These are phyloP conservation scores for Cubamyces lactineus DNA, from an alignment of 768 basidiomycete genomes.

Conservation along the genomic window DNA sequence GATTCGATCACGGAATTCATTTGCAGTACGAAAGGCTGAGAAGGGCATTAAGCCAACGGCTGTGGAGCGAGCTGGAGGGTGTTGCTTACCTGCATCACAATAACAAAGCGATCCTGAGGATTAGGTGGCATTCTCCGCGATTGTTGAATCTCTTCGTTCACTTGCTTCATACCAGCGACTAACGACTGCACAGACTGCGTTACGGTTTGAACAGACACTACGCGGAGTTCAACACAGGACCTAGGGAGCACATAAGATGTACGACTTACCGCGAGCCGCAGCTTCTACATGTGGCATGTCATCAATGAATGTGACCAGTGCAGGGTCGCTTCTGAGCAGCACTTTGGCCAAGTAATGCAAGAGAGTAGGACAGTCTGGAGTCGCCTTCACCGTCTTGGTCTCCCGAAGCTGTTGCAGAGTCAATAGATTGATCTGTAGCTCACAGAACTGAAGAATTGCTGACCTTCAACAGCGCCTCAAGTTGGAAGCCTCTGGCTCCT, in stretches of 20 bases:
- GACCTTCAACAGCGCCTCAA: constrained; percentile 80
- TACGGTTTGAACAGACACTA: constrained; percentile 77
- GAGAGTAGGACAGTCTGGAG: constrained; percentile 80
- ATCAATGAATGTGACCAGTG: constrained; percentile 71
- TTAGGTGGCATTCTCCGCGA: constrained; percentile 35
- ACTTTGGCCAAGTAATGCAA: constrained; percentile 86
- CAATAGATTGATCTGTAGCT: neutral
- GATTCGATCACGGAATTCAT: constrained; percentile 61
- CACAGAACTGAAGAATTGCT: neutral
- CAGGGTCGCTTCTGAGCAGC: constrained; percentile 67
- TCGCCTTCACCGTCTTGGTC: constrained; percentile 73
- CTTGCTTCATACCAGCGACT: constrained; percentile 55
- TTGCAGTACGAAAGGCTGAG: constrained; percentile 43
- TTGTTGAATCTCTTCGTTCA: constrained; percentile 59
- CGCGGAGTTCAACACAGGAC: neutral
- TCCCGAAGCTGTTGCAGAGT: constrained; percentile 69
- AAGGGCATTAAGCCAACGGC: neutral
- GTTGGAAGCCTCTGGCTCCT: constrained; percentile 80
- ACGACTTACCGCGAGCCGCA: constrained; percentile 70
- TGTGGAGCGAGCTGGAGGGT: neutral
- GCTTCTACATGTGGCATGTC: constrained; percentile 83
- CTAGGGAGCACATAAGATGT: neutral
- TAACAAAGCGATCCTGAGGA: constrained; percentile 60
- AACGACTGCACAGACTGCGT: constrained; percentile 62
- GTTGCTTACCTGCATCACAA: constrained; percentile 66